phyloP scores from a whole-genome alignment of 2,329 filamentous ascomycete species.

The Epichloe sylvatica region DNA sequence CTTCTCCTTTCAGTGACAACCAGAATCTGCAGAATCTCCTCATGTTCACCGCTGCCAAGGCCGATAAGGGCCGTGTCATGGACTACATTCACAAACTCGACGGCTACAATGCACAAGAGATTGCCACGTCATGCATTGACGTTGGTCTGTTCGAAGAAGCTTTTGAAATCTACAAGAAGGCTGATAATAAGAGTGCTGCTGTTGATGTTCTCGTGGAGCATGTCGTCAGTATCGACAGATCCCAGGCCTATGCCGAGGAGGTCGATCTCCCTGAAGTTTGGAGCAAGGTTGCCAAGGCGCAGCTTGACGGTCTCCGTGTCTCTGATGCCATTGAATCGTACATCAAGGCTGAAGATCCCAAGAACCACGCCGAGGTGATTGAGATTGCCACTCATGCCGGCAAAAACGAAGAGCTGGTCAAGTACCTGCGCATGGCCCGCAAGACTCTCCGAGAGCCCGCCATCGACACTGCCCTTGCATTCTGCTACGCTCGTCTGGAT shows the following conservation, averaged over 20 bases:
- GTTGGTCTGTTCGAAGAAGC: constrained; percentile 93
- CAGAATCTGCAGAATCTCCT: constrained; percentile 90
- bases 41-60: constrained; percentile 91
- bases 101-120: constrained; percentile 82
- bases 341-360: constrained; percentile 84
- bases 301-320: constrained; percentile 87
- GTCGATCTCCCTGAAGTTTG: constrained; percentile 91
- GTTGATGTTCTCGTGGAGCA: constrained; percentile 89
- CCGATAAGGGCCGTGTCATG: constrained; percentile 88
- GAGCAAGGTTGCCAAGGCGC: constrained; percentile 96
- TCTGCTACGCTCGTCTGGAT: constrained; percentile 83
- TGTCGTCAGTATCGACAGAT: constrained; percentile 93
- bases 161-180: constrained; percentile 98
- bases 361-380: constrained; percentile 90
- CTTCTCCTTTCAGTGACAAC: constrained; percentile 97
- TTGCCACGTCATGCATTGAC: constrained; percentile 83
- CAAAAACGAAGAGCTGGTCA: constrained; percentile 95
- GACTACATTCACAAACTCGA: constrained; percentile 90
- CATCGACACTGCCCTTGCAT: constrained; percentile 87
- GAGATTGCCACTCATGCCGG: constrained; percentile 89
- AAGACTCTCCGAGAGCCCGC: constrained; percentile 90
- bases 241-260: constrained; percentile 87
- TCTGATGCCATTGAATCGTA: constrained; percentile 92
- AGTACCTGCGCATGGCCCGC: constrained; percentile 90
- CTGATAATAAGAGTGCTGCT: constrained; percentile 72